Conservation (phyloP, 345 rosid genomes). For the Pugionium cornutum region DNA sequence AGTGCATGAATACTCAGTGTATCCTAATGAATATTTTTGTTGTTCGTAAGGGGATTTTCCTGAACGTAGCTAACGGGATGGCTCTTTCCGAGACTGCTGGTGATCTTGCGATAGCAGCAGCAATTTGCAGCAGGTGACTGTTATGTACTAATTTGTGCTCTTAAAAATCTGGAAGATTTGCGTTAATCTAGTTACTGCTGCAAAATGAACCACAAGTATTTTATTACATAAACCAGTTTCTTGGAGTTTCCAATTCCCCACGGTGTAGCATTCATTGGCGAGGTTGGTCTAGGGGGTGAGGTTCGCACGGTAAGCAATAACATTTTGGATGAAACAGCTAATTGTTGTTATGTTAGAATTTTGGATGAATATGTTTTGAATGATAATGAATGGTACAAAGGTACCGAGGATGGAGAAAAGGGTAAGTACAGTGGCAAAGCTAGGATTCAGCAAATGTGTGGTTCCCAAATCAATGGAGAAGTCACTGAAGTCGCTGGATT, state of each 20-base stretch:
- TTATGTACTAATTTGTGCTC: neutral
- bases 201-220: neutral
- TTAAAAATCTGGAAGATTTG: neutral
- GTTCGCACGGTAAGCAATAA: constrained; percentile 63
- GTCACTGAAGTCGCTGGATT: constrained; percentile 42
- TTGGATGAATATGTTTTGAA: constrained; percentile 4
- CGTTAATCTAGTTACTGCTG: neutral
- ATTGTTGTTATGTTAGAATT: neutral
- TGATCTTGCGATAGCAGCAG: constrained; percentile 93
- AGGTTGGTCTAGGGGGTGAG: constrained; percentile 87
- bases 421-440: constrained; percentile 64
- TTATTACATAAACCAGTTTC: constrained; percentile 55
- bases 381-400: constrained; percentile 40
- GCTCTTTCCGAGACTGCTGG: constrained; percentile 82
- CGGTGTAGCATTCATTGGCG: constrained; percentile 81
- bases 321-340: constrained; percentile 4
- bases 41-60: constrained; percentile 55
- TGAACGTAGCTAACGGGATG: constrained; percentile 85
- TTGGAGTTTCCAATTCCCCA: constrained; percentile 87
- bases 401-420: constrained; percentile 86
- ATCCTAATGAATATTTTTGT: neutral
- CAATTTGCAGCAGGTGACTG: constrained; percentile 84
- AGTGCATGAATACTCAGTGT: no score
- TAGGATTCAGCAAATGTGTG: constrained; percentile 73
- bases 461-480: constrained; percentile 66